Conservation (phyloP, 2,329 filamentous ascomycete species). For the Penicillium glabrum region DNA sequence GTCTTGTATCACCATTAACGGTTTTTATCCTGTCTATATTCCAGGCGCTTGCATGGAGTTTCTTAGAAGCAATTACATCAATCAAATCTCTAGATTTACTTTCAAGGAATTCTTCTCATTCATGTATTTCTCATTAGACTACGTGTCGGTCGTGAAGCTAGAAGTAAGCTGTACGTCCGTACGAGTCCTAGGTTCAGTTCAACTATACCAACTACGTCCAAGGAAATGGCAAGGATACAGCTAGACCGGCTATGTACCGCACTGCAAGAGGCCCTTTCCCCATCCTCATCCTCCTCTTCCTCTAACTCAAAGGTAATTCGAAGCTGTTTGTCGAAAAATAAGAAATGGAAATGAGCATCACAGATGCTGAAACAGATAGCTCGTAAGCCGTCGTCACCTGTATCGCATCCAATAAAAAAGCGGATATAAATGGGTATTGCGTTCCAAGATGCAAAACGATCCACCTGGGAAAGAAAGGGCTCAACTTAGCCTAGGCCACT, state of each 20-base stretch:
- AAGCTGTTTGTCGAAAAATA: background rate
- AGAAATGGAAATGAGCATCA: background rate
- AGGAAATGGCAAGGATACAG: background rate
- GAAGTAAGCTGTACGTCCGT: background rate
- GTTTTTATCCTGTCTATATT: background rate
- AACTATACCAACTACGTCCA: background rate
- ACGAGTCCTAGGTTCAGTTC: background rate
- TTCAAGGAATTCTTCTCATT: background rate
- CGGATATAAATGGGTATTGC: conserved; percentile 10
- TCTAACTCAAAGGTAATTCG: background rate
- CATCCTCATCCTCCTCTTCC: background rate
- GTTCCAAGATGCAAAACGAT: background rate
- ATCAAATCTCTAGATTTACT: background rate
- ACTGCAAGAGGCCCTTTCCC: background rate
- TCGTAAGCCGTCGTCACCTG: background rate
- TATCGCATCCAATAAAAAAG: background rate
- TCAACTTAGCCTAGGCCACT: background rate
- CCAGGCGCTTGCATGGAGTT: background rate
- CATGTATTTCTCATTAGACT: background rate
- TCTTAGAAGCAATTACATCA: background rate
- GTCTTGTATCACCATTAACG: conserved; percentile 19
- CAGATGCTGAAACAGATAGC: background rate
- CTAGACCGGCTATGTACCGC: background rate
- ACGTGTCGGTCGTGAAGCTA: conserved; percentile 1
- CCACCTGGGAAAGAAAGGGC: background rate